These are phyloP conservation scores for Knoxdaviesia proteae DNA, from an alignment of 2,329 filamentous ascomycete species.

Conservation along the genomic window DNA sequence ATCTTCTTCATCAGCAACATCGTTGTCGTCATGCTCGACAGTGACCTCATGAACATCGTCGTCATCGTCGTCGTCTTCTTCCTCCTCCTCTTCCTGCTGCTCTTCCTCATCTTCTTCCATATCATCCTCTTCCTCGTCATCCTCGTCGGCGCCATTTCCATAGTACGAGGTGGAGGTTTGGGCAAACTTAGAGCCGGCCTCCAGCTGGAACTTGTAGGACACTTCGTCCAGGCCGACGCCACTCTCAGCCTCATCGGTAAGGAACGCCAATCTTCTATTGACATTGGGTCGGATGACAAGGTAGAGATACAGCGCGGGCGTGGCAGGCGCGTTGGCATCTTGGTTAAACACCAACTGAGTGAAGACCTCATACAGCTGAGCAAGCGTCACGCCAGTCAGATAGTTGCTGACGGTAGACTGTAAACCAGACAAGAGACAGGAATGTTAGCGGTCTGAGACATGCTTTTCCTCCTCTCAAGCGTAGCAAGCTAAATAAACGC, in stretches of 20 bases:
- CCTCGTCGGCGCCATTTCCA: conserved; percentile 5
- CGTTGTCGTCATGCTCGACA: background rate
- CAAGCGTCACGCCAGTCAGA: conserved; percentile 16
- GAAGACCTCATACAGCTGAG: conserved; percentile 20
- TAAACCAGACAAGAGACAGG: conserved; percentile 8
- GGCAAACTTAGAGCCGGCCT: conserved; percentile 1
- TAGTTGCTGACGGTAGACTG: conserved; percentile 16
- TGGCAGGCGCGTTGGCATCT: conserved; percentile 13
- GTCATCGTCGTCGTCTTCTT: conserved; percentile 4
- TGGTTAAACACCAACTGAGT: conserved; percentile 22
- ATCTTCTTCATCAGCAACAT: conserved; percentile 3
- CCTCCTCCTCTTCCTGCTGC: conserved; percentile 5
- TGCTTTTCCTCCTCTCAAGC: too few species aligned
- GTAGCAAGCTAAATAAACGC: too few species aligned
- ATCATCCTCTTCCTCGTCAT: conserved; percentile 3
- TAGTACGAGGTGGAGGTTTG: too few species aligned
- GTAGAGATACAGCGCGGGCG: conserved; percentile 19
- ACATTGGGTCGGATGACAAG: conserved; percentile 19
- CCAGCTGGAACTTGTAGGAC: conserved; percentile 15
- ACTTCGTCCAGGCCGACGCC: conserved; percentile 21
- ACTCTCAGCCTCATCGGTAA: conserved; percentile 19
- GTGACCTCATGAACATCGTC: conserved; percentile 2
- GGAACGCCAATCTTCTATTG: conserved; percentile 16
- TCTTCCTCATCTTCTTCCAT: conserved; percentile 4
- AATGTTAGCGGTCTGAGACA: background rate